These are phyloP conservation scores for Groenewaldozyma tartarivorans DNA, from an alignment of 805 yeast species.

Conservation along the genomic window DNA sequence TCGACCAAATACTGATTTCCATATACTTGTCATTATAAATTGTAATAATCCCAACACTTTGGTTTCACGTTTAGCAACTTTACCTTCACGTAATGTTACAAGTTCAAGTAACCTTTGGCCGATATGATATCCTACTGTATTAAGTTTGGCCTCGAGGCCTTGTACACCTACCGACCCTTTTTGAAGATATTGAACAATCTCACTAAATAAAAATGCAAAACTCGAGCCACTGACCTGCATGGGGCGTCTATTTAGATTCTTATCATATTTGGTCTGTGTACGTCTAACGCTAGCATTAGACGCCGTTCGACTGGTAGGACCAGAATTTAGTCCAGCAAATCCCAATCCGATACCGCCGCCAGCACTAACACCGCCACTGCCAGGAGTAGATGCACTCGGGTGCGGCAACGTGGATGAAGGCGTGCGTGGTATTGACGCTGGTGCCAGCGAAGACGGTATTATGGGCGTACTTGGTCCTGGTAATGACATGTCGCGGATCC, in stretches of 20 bases:
- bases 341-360: constrained; percentile 1
- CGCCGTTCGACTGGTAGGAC: constrained; percentile 1
- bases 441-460: constrained; percentile 18
- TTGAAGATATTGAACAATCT: constrained; percentile 58
- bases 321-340: neutral
- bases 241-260: constrained; percentile 53
- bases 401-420: constrained; percentile 27
- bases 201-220: constrained; percentile 60
- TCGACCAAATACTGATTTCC: constrained; percentile 67
- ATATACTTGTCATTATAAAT: constrained; percentile 61
- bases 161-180: constrained; percentile 42
- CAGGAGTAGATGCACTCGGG: constrained; percentile 12
- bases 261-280: constrained; percentile 36
- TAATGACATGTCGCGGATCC: constrained; percentile 4
- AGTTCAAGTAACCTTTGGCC: constrained; percentile 68
- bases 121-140: constrained; percentile 66
- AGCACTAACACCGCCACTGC: neutral
- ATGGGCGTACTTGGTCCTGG: constrained; percentile 20
- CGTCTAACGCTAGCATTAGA: constrained; percentile 3
- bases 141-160: constrained; percentile 54
- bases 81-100: constrained; percentile 58
- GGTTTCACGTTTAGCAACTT: constrained; percentile 55
- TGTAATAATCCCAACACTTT: constrained; percentile 59
- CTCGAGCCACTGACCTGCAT: constrained; percentile 61
- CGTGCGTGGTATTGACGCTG: constrained; percentile 30